Evolutionary conservation across 1,284 basidiomycete genomes (phyloP).

Genomic region (Erythrobasidium hasegawianum): DNA sequence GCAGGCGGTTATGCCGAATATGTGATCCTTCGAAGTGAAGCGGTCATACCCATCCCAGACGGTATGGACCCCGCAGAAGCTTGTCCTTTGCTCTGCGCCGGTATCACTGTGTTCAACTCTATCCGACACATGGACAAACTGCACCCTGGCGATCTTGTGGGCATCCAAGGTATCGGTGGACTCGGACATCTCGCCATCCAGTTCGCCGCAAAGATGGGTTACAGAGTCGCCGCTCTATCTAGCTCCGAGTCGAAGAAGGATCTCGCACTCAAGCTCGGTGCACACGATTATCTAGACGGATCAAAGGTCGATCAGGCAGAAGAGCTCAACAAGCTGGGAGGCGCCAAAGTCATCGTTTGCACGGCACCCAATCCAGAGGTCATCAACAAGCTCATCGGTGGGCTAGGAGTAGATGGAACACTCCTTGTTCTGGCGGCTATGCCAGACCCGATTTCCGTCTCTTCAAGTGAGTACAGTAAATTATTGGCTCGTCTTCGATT

Average conservation of each 20-base stretch:
- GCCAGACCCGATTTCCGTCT: neutral
- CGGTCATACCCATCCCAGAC: conserved; percentile 47
- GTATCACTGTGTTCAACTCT: conserved; percentile 49
- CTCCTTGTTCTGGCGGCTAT: conserved; percentile 45
- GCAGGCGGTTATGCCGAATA: conserved; percentile 51
- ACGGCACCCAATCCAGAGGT: conserved; percentile 49
- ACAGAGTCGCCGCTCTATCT: conserved; percentile 49
- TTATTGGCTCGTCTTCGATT: neutral
- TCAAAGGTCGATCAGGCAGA: conserved; percentile 45
- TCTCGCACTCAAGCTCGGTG: conserved; percentile 50
- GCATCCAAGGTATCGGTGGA: conserved; percentile 50
- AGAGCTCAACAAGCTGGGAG: conserved; percentile 50
- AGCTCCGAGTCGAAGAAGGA: conserved; percentile 47
- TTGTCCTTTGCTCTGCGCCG: conserved; percentile 53
- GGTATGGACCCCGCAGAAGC: conserved; percentile 50
- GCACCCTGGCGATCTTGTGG: conserved; percentile 48
- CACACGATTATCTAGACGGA: conserved; percentile 49
- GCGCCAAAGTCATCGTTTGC: conserved; percentile 49
- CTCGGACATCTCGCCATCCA: conserved; percentile 42
- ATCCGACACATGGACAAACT: conserved; percentile 42
- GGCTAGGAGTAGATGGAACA: conserved; percentile 48
- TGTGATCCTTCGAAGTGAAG: conserved; percentile 48
- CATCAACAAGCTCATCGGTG: conserved; percentile 47
- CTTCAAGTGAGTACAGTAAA: conserved; percentile 2
- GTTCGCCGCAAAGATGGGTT: conserved; percentile 49